Percentiles rank a stretch among this genome's conserved stretches.
Evolutionary conservation across 2,329 filamentous ascomycete species (phyloP).

Genomic region (Keithomyces neogunnii): DNA sequence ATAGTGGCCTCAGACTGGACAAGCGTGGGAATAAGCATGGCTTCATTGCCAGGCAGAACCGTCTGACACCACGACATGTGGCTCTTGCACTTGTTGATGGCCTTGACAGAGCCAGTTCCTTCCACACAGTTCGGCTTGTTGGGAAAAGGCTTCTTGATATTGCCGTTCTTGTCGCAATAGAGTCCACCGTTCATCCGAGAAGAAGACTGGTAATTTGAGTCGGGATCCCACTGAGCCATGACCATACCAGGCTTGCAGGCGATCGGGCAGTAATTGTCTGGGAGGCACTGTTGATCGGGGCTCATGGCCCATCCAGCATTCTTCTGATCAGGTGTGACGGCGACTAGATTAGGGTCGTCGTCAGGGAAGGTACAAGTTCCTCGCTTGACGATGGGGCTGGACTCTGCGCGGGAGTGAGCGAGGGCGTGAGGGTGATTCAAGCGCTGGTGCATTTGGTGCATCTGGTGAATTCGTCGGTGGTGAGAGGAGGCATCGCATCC

Average conservation of each 20-base stretch:
- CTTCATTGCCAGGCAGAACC: slow-evolving; percentile 69
- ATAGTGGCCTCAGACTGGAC: slow-evolving; percentile 49
- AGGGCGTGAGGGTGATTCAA: slow-evolving; percentile 19
- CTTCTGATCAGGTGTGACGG: slow-evolving; percentile 51
- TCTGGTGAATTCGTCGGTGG: slow-evolving; percentile 26
- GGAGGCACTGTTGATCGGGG: slow-evolving; percentile 60
- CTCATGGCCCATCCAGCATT: slow-evolving; percentile 78
- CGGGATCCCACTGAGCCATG: slow-evolving; percentile 70
- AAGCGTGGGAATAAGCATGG: slow-evolving; percentile 73
- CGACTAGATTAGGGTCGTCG: slow-evolving; percentile 54
- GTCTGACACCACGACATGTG: slow-evolving; percentile 70
- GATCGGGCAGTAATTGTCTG: slow-evolving; percentile 65
- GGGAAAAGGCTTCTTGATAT: slow-evolving; percentile 61
- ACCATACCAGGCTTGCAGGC: slow-evolving; percentile 69
- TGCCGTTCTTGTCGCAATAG: slow-evolving; percentile 59
- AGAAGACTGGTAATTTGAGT: slow-evolving; percentile 60
- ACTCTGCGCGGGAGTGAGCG: slow-evolving; percentile 11
- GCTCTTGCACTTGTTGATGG: slow-evolving; percentile 55
- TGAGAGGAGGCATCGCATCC: slow-evolving; percentile 24
- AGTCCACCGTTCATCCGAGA: slow-evolving; percentile 70
- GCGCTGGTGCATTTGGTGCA: slow-evolving; percentile 30
- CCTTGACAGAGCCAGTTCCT: slow-evolving; percentile 57
- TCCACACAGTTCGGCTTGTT: slow-evolving; percentile 60
- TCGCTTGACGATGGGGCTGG: slow-evolving; percentile 39
- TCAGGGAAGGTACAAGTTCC: slow-evolving; percentile 55